Evolutionary conservation across 345 rosid genomes (phyloP), one percentile per base, ranked within the genome.

Genomic region (Linum trigynum): DNA sequence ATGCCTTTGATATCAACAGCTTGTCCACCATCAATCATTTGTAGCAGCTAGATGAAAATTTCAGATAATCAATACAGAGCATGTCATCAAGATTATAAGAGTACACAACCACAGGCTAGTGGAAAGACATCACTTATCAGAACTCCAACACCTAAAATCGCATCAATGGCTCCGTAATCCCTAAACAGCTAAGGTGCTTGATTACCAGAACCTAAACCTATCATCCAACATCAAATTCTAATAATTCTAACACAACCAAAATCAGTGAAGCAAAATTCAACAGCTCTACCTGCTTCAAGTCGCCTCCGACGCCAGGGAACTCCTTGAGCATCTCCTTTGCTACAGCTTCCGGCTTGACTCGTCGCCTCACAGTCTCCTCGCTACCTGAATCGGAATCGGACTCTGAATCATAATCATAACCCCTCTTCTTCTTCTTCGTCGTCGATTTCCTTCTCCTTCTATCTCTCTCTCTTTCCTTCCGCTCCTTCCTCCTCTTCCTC

Each of bases 11-110:
- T 80, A 77, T 90, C 94, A 74, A 92, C 98, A 57, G 92, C 97
- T 85, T 92, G 97, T 59, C 98, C 98, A 61, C 69, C 83, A 70
- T 92, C 96, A 57, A 92, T 84, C 97, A 90, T 90, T 75, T 78
- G 81, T 70, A 88, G 80, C 68, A 92, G 95, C 98, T 90, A 67
- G 39, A 53, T 10, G 5, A 67, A 61, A 39, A 53, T 40, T 43
- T 15, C 53, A 48, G 53, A 48, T 48, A 48, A 6, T 0, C 15
- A 39, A 59, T 1, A 12, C 39, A 43, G 11, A n/a, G n/a, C 38
- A 45, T 23, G 1, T 38, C 23, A 8, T 7, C 39, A 53, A 16
- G 51, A 23, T 23, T 23, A 23, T 23, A 12, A 50, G 23, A 37
- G 23, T 7, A 14, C 2, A 16, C 38, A 17, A 66, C 5, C 11